Conservation (phyloP, 768 basidiomycete genomes). For the Phanerodontia chrysosporium region DNA sequence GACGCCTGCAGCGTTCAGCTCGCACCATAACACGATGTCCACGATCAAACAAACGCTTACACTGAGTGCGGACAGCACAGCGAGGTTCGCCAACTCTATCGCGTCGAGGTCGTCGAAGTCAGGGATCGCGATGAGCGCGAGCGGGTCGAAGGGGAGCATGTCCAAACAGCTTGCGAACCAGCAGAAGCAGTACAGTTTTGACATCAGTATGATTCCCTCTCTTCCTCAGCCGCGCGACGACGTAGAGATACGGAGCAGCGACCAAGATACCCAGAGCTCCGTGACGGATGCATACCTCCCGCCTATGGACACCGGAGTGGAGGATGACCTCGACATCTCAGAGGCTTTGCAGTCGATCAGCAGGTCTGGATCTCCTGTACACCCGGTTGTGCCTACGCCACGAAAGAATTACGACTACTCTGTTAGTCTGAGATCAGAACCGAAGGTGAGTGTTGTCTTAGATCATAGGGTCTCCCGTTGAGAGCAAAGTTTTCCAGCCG, state of each 20-base stretch:
- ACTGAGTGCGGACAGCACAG: slow-evolving; percentile 45
- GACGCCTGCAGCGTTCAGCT: slow-evolving; percentile 52
- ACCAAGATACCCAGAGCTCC: slow-evolving; percentile 21
- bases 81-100: slow-evolving; percentile 50
- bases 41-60: slow-evolving; percentile 48
- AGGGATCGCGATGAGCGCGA: slow-evolving; percentile 4
- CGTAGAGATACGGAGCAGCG: slow-evolving; percentile 21
- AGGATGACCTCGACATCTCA: slow-evolving; percentile 23
- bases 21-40: slow-evolving; percentile 42
- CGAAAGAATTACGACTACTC: slow-evolving; percentile 30
- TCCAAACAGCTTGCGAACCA: not conserved
- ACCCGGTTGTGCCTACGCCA: slow-evolving; percentile 13
- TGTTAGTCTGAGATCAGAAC: slow-evolving; percentile 28
- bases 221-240: slow-evolving; percentile 18
- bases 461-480: not conserved
- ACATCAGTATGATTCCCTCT: slow-evolving; percentile 29
- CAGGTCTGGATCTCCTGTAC: slow-evolving; percentile 21
- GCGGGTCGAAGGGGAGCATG: slow-evolving; percentile 15
- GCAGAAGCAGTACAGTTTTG: slow-evolving; percentile 24
- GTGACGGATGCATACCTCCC: slow-evolving; percentile 22
- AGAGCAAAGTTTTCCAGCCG: slow-evolving; percentile 12
- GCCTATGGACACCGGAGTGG: slow-evolving; percentile 14
- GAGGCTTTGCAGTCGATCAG: slow-evolving; percentile 27
- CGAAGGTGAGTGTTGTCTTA: slow-evolving; percentile 20
- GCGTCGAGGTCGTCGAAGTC: slow-evolving; percentile 38